Conservation (phyloP, 495 filamentous ascomycete genomes). For the Tuber indicum region DNA sequence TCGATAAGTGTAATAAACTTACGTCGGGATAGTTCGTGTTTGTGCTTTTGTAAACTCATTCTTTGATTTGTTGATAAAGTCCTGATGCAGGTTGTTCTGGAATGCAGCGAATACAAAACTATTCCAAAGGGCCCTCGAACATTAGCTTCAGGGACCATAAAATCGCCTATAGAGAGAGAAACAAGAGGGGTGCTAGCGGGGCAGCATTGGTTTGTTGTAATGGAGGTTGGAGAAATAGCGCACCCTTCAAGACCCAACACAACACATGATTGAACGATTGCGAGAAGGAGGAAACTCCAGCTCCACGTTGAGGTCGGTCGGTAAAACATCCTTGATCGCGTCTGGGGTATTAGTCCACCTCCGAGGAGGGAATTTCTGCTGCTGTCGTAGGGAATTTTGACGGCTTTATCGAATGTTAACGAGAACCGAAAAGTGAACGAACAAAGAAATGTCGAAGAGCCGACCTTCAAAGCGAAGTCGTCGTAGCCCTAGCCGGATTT, state of each 20-base stretch:
- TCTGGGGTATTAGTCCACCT: slow-evolving; percentile 51
- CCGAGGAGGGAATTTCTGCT: slow-evolving; percentile 61
- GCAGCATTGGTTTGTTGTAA: slow-evolving; percentile 14
- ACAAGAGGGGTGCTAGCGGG: not conserved
- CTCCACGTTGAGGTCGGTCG: slow-evolving; percentile 77
- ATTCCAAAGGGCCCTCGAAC: slow-evolving; percentile 25
- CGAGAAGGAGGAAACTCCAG: slow-evolving; percentile 70
- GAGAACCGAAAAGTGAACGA: slow-evolving; percentile 22
- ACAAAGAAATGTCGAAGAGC: slow-evolving; percentile 15
- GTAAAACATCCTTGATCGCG: slow-evolving; percentile 51
- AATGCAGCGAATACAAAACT: slow-evolving; percentile 70
- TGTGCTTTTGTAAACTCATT: slow-evolving; percentile 38
- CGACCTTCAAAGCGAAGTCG: slow-evolving; percentile 30
- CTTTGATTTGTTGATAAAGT: not conserved
- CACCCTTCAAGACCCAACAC: slow-evolving; percentile 81
- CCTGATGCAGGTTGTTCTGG: slow-evolving; percentile 50
- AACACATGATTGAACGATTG: slow-evolving; percentile 67
- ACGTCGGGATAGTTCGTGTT: slow-evolving; percentile 44
- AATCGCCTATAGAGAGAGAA: slow-evolving; percentile 4
- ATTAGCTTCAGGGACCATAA: slow-evolving; percentile 12
- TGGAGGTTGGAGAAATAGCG: slow-evolving; percentile 43
- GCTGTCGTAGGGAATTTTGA: slow-evolving; percentile 52
- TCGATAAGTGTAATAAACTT: slow-evolving; percentile 13
- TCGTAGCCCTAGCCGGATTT: slow-evolving; percentile 23
- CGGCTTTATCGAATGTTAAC: slow-evolving; percentile 40